Conservation (phyloP, 2,329 filamentous ascomycete genomes). For the Talaromyces funiculosus region DNA sequence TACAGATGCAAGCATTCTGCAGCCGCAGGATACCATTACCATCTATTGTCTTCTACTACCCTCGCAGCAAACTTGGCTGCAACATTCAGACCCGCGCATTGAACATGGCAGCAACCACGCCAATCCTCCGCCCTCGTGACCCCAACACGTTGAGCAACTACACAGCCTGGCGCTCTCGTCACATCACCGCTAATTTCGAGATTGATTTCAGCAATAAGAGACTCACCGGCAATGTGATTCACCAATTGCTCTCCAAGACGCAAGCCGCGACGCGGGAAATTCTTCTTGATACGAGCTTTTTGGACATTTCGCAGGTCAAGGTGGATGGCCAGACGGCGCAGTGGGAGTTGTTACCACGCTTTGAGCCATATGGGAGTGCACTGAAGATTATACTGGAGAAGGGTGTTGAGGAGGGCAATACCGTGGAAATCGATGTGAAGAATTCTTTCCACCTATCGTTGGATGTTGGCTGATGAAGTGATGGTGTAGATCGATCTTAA, state of each 20-base stretch:
- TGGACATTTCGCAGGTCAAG: constrained; percentile 67
- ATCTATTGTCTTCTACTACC: not conserved
- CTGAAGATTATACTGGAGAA: constrained; percentile 46
- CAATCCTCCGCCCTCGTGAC: constrained; percentile 56
- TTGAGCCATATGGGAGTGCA: constrained; percentile 60
- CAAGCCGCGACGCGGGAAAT: constrained; percentile 69
- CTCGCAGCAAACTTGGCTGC: not conserved
- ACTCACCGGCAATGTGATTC: constrained; percentile 68
- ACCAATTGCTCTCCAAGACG: constrained; percentile 72
- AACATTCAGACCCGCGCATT: not conserved
- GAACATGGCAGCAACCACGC: constrained; percentile 35
- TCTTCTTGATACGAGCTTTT: constrained; percentile 78
- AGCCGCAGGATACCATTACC: not conserved
- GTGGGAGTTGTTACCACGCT: constrained; percentile 65
- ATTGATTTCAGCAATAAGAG: constrained; percentile 78
- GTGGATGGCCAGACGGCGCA: constrained; percentile 59
- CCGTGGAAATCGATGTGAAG: constrained; percentile 45
- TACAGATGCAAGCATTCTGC: not conserved
- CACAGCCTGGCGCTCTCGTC: constrained; percentile 74
- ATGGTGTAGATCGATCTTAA: constrained; percentile 58
- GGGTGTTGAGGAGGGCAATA: constrained; percentile 42
- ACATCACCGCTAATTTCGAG: constrained; percentile 74
- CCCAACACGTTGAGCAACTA: constrained; percentile 92
- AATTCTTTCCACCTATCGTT: constrained; percentile 1
- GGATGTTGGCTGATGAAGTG: not conserved